phyloP scores from a whole-genome alignment of 164 flowering plant genomes.

The Aristolochia californica region DNA sequence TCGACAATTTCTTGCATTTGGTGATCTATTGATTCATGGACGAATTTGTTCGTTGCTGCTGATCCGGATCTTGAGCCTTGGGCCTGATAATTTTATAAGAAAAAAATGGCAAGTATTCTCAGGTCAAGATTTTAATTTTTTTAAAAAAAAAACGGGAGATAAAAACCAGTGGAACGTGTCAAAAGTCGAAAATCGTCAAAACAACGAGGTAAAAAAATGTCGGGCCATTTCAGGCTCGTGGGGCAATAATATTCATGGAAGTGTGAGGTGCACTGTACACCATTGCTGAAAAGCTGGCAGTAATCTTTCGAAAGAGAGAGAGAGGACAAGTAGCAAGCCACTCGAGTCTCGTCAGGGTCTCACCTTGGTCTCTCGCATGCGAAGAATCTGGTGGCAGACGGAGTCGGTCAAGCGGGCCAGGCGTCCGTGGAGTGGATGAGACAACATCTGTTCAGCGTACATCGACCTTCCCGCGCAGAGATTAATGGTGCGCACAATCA shows the following conservation, averaged over 20 bases:
- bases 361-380: conserved; percentile 13
- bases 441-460: conserved; percentile 8
- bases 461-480: conserved; percentile 15
- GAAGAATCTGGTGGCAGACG: conserved; percentile 24
- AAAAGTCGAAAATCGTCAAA: too few species aligned
- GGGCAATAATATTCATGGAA: too few species aligned
- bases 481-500: conserved; percentile 22
- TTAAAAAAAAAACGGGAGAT: too few species aligned
- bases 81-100: neutral
- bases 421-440: conserved; percentile 16
- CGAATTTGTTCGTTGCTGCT: too few species aligned
- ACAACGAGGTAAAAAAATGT: too few species aligned
- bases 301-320: neutral
- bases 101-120: too few species aligned
- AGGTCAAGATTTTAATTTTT: too few species aligned
- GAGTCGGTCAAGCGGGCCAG: conserved; percentile 20
- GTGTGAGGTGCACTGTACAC: too few species aligned
- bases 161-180: too few species aligned
- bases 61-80: neutral
- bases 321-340: neutral
- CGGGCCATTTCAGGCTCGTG: too few species aligned
- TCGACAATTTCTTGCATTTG: conserved; percentile 58
- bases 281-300: too few species aligned
- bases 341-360: neutral
- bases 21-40: conserved; percentile 23